Base-by-base conservation (phyloP, 1,139 yeast species). In the Martiniozyma asiatica region DNA sequence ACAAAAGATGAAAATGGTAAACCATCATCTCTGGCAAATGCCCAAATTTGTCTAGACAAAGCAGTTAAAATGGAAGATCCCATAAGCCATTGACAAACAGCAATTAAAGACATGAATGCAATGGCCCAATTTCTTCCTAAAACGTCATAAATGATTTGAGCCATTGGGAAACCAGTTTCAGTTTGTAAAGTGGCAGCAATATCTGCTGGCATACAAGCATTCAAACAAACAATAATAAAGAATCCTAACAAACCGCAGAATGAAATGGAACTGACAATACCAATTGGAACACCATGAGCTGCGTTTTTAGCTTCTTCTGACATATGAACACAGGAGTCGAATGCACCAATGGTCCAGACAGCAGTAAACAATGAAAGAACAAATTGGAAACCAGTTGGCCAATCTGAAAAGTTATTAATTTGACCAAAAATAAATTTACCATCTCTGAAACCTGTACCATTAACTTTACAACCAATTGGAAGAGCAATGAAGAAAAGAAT, bases 301-400 rank as follows among this genome's bases (percentile, higher is more conserved):
- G 85, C 82, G 44, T 74, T 67, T 27, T n/a, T n/a, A n/a, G n/a
- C n/a, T n/a, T n/a, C n/a, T n/a, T n/a, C n/a, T n/a, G n/a, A n/a
- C n/a, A n/a, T 69, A 51, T 77, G 87, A 29, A 77, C 73, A 43
- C 79, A 74, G 6, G 80, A 68, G 47, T 77, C 87, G 47, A 74
- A 76, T 0, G 81, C 75, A 39, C 75, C 75, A 43, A 71, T 70
- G 17, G 75, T 68, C 78, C 78, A 71, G 25, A 68, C 67, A 3
- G 79, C 73, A 1, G 82, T 39, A 25, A 74, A 65, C 65, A 77
- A 67, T 12, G 74, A 61, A 29, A 69, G 51, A 41, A 68, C 51
- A 48, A 69, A 72, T 28, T 73, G 65, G 79, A 81, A 77, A n/a
- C 84, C 85, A 13, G 56, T 51, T 10, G 69, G 60, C 78, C 84